Base-by-base conservation (phyloP, 2,329 filamentous ascomycete species). In the Arthroderma sp. region DNA sequence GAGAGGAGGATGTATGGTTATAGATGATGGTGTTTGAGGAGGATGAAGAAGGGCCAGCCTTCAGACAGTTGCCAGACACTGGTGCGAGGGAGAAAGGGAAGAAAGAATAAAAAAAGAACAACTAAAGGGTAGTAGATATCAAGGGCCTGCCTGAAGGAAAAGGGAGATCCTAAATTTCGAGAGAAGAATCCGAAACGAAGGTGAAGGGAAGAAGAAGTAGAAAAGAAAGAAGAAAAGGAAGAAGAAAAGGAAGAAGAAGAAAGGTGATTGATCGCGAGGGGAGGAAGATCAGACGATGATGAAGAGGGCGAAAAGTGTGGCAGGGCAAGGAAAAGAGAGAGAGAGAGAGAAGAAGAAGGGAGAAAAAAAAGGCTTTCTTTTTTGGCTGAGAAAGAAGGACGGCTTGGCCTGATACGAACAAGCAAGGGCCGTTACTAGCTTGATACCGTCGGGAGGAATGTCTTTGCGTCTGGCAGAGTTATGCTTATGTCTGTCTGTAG, bases 31-130 rank as follows among this genome's bases (percentile, higher is more conserved):
- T 22, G 50, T 50, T 46, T 36, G 28, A 34, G 40, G 45, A 49
- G 38, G 47, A 41, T 44, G 41, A 40, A 44, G 30, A 43, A 44
- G 48, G 53, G 50, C 48, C 55, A 45, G 47, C 46, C 47, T 42
- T 44, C 28, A 43, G 45, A 31, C 34, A 40, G 43, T 39, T 42
- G 22, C 15, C 5, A 30, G 15, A 30, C 32, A 32, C 29, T 41
- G 47, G 41, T 39, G 44, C 45, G 47, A 40, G 45, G 47, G 45
- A 43, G 34, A 34, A 32, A 47, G n/a, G 32, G 15, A 38, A 22
- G 29, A 39, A 22, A 22, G 15, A 22, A 22, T 22, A 22, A 22
- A 22, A 22, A 22, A 22, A 22, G 15, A 22, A 22, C 15, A 22
- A 22, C 15, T 22, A 22, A 22, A 22, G 15, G 15, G 15, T 22